Conservation (phyloP, 139 green algal species). For the Volvox africanus region DNA sequence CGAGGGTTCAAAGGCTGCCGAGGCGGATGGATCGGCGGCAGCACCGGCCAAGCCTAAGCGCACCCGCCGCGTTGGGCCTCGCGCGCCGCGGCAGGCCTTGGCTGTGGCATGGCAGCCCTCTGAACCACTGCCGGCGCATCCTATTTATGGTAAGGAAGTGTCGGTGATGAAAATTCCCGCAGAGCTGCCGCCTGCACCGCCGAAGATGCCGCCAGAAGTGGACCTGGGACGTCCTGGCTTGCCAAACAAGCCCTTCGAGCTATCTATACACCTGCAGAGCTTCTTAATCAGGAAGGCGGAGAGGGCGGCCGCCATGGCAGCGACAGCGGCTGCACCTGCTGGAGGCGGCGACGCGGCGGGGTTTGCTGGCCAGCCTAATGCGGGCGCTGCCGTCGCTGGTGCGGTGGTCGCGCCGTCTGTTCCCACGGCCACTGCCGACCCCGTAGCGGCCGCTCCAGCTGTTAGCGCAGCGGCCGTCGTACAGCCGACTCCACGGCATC, state of each 20-base stretch:
- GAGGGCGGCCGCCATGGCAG: not conserved
- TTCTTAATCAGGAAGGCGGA: not conserved
- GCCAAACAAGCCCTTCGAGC: slow-evolving; percentile 3
- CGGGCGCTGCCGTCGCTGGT: not conserved
- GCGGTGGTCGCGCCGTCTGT: not conserved
- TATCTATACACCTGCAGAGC: slow-evolving; percentile 17
- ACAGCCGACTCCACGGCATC: not conserved
- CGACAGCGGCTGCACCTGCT: not conserved
- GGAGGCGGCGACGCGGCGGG: not conserved
- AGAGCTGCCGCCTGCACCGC: not conserved
- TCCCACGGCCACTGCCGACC: not conserved
- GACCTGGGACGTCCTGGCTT: not conserved
- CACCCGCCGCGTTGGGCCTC: not conserved
- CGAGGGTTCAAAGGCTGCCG: not conserved
- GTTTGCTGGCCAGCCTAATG: not conserved
- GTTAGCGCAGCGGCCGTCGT: not conserved
- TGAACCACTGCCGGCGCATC: not conserved
- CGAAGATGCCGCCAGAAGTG: not conserved
- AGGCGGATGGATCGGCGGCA: not conserved
- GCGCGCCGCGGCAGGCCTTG: not conserved
- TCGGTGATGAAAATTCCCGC: not conserved
- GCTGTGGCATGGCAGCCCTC: not conserved
- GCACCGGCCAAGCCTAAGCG: slow-evolving; percentile 2
- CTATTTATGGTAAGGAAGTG: not conserved
- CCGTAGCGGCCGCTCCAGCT: not conserved